Base-by-base conservation (phyloP, 176 grass and related monocot species). In the Saccharum officinarum region DNA sequence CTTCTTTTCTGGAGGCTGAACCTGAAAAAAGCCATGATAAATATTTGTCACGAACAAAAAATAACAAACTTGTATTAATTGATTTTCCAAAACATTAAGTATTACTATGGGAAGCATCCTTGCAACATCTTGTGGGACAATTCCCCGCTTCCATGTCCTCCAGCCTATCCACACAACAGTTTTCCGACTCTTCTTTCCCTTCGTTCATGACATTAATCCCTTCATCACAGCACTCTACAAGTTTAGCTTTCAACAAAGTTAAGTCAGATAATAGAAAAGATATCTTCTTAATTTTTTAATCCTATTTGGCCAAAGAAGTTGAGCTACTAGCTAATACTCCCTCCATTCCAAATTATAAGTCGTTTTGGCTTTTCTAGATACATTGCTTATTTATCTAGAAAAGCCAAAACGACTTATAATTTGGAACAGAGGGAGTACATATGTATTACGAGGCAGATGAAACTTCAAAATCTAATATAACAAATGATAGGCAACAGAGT, bases 191-290 rank as follows among this genome's bases (percentile, higher is more conserved):
- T 80, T 80, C 77, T 85, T 87, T 75, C 83, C 70, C 68, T 78
- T 87, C 79, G 26, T 88, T 88, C 73, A 89, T 84, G 23, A 86
- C 69, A 76, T 83, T 85, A 73, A 93, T 86, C 85, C 86, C 86
- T 83, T 79, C 87, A 77, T 79, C 87, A 77, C n/a, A 86, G 69
- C 78, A 86, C 80, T 84, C 85, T 88, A 85, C 80, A 85, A 82
- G 41, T 60, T 73, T 64, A 75, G 69, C 69, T 78, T 83, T 13
- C 25, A 84, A 67, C 10, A 59, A 92, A 83, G 59, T 44, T 72
- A 90, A 71, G 50, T 26, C 47, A 20, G 36, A 54, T 86, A 41
- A 82, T 41, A 81, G 28, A 41, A 30, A 89, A 17, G 23, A 62
- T 44, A 23, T 4, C 5, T 13, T 45, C 7, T 70, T 61, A 33